Conservation (phyloP, 495 filamentous ascomycete genomes). For the Choiromyces venosus region DNA sequence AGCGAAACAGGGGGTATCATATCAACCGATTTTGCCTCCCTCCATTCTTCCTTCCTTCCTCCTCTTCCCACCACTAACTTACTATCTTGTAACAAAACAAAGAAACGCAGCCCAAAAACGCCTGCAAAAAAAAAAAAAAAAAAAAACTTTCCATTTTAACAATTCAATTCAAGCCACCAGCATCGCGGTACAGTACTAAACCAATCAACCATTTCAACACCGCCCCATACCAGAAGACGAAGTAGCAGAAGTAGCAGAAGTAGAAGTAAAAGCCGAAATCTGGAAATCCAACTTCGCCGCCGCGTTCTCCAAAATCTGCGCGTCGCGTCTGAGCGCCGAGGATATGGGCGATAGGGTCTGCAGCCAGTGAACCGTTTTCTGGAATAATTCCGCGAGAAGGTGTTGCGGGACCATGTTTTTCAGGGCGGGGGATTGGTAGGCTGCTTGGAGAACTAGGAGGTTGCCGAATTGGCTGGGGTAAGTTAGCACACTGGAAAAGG, state of each 20-base stretch:
- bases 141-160: background rate
- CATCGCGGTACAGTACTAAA: background rate
- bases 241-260: too few species aligned
- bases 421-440: slow-evolving; percentile 48
- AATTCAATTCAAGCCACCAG: background rate
- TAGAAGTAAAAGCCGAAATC: background rate
- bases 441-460: slow-evolving; percentile 77
- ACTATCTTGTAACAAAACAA: background rate
- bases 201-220: background rate
- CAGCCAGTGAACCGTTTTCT: slow-evolving; percentile 38
- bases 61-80: background rate
- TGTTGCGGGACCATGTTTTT: slow-evolving; percentile 29
- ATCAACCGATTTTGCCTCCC: background rate
- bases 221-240: too few species aligned
- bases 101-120: background rate
- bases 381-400: slow-evolving; percentile 28
- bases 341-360: slow-evolving; percentile 38
- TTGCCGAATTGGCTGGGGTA: slow-evolving; percentile 86
- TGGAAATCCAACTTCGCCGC: slow-evolving; percentile 33
- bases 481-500: slow-evolving; percentile 11
- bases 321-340: slow-evolving; percentile 33
- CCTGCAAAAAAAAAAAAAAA: background rate
- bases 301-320: slow-evolving; percentile 35
- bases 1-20: background rate
- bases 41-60: background rate